Evolutionary conservation across 2,329 filamentous ascomycete species (phyloP), one percentile per base, ranked within the genome.

Genomic region (Epicoccum nigrum): DNA sequence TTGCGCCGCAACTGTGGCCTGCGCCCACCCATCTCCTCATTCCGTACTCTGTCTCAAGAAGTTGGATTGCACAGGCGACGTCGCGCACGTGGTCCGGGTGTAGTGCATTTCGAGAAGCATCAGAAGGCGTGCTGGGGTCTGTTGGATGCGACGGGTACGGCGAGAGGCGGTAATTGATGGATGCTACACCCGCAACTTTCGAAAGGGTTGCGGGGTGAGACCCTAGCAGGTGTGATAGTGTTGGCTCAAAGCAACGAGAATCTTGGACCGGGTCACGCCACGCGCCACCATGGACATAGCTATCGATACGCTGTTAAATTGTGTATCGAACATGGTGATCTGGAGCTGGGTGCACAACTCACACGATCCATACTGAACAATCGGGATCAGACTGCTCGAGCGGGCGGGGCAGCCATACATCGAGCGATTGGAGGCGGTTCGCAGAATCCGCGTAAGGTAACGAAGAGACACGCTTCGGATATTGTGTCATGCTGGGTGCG

Each of bases 1-100:
- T 86, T 2, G 81, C 86, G 38, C 86, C 86, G 50, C 83, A 85
- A 13, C 80, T 84, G 67, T 89, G 86, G 0, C 86, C 86, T 1
- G 80, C 70, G 4, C 87, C 76, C 2, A 88, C 66, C 68, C 85
- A 87, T 11, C 58, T 19, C 38, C 55, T 70, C 51, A 81, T 77
- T 7, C 69, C 67, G 60, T 82, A 80, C 13, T 76, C 69, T 7
- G 68, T 60, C 59, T 79, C 74, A 25, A 88, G 73, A 49, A 77
- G 80, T 0, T 71, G 60, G 5, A 89, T 68, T 0, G 77, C 86
- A 1, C 71, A 45, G 1, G 78, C 71, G 16, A 87, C 76, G 63
- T 89, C 86, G 31, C 73, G 65, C 27, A 88, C 69, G 62, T 89
- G 86, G 41, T 83, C 79, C 0, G 86, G 86, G 62, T 88, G 85